Evolutionary conservation across 2,329 filamentous ascomycete genomes (phyloP).

Genomic region (Myriosclerotinia curreyana): DNA sequence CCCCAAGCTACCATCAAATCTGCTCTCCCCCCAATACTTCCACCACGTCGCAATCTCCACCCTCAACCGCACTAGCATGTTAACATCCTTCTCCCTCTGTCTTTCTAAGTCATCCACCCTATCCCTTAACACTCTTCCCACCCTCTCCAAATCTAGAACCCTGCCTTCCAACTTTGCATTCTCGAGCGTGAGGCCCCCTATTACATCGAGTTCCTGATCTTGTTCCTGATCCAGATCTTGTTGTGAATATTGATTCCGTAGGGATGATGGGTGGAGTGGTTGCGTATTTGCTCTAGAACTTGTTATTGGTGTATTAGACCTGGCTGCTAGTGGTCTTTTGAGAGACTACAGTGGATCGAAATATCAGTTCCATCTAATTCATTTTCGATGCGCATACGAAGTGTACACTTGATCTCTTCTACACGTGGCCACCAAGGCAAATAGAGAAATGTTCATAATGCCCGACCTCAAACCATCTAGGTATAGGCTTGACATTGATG

Average conservation of each 20-base stretch:
- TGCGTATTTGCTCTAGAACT: background rate
- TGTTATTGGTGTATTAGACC: background rate
- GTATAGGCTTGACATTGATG: background rate
- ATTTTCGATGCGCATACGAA: no score
- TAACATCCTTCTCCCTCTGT: background rate
- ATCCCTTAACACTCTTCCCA: background rate
- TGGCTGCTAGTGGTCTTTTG: background rate
- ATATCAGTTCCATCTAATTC: no score
- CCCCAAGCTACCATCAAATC: no score
- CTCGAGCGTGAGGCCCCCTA: background rate
- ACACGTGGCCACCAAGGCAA: background rate
- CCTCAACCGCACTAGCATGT: background rate
- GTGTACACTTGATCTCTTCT: background rate
- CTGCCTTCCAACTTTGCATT: background rate
- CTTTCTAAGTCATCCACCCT: background rate
- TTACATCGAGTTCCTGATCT: background rate
- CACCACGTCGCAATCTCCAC: background rate
- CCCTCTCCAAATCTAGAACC: background rate
- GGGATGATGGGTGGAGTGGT: background rate
- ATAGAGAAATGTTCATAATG: background rate
- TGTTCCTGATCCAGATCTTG: background rate
- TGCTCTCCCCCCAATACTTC: background rate
- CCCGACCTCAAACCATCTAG: background rate
- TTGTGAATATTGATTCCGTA: background rate
- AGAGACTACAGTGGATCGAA: background rate